Conservation (phyloP, 257 asterid species). For the Lavandula angustifolia region DNA sequence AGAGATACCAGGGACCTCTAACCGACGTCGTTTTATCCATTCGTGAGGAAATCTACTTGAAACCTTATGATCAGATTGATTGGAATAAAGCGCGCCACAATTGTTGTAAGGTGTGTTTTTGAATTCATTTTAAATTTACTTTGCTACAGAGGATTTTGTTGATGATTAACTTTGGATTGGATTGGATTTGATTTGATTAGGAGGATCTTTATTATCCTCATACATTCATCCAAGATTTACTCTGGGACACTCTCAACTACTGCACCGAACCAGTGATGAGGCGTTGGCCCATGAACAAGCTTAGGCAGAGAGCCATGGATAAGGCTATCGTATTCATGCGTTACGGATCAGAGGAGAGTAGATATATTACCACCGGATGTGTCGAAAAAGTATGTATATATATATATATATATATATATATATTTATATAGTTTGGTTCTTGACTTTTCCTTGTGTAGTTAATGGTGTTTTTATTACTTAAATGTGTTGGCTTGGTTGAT, state of each 20-base stretch:
- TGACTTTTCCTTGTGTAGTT: too few relatives aligned
- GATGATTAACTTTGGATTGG: not conserved
- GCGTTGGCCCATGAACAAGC: constrained; percentile 33
- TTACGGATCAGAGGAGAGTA: too few relatives aligned
- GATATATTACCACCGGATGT: too few relatives aligned
- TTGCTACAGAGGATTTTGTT: too few relatives aligned
- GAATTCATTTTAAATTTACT: constrained; percentile 30
- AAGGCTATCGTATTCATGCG: too few relatives aligned
- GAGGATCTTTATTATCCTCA: constrained; percentile 75
- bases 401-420: too few relatives aligned
- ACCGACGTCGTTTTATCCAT: constrained; percentile 64
- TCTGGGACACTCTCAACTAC: constrained; percentile 62
- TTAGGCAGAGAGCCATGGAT: constrained; percentile 39
- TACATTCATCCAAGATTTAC: constrained; percentile 57
- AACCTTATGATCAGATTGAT: constrained; percentile 56
- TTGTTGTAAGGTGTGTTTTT: constrained; percentile 41
- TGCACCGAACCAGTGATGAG: constrained; percentile 1
- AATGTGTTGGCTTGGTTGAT: too few relatives aligned
- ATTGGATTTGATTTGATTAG: constrained; percentile 16
- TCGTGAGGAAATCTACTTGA: constrained; percentile 61
- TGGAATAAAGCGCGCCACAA: constrained; percentile 80
- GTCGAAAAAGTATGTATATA: too few relatives aligned
- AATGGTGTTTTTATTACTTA: too few relatives aligned
- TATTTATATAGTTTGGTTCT: too few relatives aligned
- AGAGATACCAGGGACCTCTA: constrained; percentile 63